Percentiles rank a stretch among this genome's conserved stretches.
phyloP scores from a whole-genome alignment of 306 rosid genomes.

The Trichosanthes truncata region DNA sequence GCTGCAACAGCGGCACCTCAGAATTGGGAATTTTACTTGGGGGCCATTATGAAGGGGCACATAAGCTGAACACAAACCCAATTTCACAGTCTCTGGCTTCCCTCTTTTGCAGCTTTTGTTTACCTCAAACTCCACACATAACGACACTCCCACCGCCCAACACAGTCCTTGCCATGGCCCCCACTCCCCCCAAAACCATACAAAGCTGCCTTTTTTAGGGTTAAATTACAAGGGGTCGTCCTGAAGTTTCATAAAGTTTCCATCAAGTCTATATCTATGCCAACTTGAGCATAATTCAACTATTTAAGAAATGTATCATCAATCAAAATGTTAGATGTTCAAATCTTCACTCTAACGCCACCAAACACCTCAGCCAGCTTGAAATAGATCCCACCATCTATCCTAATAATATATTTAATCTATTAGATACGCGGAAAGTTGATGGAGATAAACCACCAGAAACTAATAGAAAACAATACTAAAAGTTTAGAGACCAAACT shows the following conservation, averaged over 20 bases:
- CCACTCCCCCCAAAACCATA: neutral
- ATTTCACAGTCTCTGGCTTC: neutral
- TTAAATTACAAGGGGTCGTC: neutral
- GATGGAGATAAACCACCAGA: too few relatives aligned
- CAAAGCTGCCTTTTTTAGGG: neutral
- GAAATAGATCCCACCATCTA: neutral
- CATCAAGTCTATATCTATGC: too few relatives aligned
- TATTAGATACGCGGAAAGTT: neutral
- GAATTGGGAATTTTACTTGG: neutral
- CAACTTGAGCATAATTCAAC: too few relatives aligned
- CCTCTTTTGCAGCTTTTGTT: slow-evolving; percentile 4
- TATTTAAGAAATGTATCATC: too few relatives aligned
- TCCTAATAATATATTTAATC: too few relatives aligned
- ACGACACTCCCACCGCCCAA: neutral
- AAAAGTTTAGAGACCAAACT: neutral
- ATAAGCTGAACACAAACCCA: neutral
- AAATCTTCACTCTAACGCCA: neutral
- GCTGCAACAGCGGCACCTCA: neutral
- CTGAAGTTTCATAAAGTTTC: neutral
- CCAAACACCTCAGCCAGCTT: neutral
- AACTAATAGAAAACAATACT: too few relatives aligned
- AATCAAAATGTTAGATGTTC: too few relatives aligned
- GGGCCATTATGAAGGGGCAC: neutral
- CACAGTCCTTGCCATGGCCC: neutral
- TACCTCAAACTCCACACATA: neutral